A percentile compares a stretch with the other conserved stretches of the same genome.
phyloP scores from a whole-genome alignment of 2,329 filamentous ascomycete genomes.

The Aspergillus phoenicis region DNA sequence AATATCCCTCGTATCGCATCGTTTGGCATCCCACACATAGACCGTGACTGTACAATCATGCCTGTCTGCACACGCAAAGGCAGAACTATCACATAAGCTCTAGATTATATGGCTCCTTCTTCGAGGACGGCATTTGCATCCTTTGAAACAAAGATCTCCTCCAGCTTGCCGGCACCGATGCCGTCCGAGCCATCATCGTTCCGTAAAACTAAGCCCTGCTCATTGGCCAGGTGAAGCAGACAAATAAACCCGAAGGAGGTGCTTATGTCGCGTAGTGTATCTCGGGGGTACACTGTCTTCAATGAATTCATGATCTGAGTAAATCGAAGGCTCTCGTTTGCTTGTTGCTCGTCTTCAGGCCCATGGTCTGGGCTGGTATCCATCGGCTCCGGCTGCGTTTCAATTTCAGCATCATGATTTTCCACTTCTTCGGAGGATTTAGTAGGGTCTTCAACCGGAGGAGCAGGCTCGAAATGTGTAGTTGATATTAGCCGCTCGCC shows the following conservation, averaged over 20 bases:
- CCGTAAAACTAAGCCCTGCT: constrained; percentile 81
- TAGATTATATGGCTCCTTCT: constrained; percentile 33
- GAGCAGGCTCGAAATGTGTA: constrained; percentile 35
- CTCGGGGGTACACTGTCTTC: constrained; percentile 80
- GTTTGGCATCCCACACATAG: not conserved
- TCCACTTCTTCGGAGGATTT: constrained; percentile 14
- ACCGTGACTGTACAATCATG: constrained; percentile 13
- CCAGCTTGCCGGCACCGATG: constrained; percentile 36
- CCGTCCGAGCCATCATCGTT: constrained; percentile 52
- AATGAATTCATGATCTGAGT: constrained; percentile 89
- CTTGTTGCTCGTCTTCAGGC: constrained; percentile 35
- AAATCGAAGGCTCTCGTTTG: constrained; percentile 70
- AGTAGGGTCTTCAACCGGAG: constrained; percentile 29
- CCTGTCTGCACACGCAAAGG: not conserved
- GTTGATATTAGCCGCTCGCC: constrained; percentile 48
- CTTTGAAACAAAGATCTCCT: constrained; percentile 49
- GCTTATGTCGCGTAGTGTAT: constrained; percentile 89
- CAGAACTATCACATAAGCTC: not conserved
- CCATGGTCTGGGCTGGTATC: constrained; percentile 30
- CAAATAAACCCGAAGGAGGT: constrained; percentile 94
- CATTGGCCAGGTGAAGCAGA: constrained; percentile 85
- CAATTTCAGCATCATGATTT: constrained; percentile 27
- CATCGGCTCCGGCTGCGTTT: constrained; percentile 39
- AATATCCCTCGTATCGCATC: constrained; percentile 19
- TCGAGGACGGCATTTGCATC: constrained; percentile 45